Evolutionary conservation across 2,329 filamentous ascomycete genomes (phyloP), one percentile per base, ranked within the genome.

Genomic region (Claviceps sp.): DNA sequence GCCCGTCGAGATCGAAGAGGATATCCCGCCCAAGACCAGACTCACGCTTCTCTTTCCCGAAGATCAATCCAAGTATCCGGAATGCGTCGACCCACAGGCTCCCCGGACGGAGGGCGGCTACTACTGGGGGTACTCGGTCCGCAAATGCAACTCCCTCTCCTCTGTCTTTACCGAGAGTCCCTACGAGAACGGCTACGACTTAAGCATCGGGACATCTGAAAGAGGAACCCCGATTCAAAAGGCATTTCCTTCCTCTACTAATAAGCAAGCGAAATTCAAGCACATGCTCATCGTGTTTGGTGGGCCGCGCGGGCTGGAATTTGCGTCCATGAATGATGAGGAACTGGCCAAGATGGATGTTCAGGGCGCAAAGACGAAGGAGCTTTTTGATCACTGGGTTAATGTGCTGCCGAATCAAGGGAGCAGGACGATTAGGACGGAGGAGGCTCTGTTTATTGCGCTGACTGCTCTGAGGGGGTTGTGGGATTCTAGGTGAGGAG

Each of bases 131-230:
- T 95, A 85, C 65, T 76, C 72, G 8, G 80, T 89, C 3, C 79
- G 89, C 26, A 79, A 76, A 55, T 82, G 82, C 38, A 61, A 67
- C 4, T 83, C 79, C 2, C 74, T 95, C 5, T 85, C 85, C 5
- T 71, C 76, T 5, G 80, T 94, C 7, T 89, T 91, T 61, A 89
- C 87, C 4, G 87, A 90, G 63, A 83, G 80, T 57, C 76, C 80
- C 0, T 89, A 79, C 62, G 80, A 86, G 52, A 81, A 79, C 46
- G 89, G 89, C 13, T 95, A 95, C 67, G 87, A 94, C 66, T 59
- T 90, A 52, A 87, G 82, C 59, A 81, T 95, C 58, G 89, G 88
- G 16, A 94, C 88, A 0, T 91, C 87, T 3, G 89, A 94, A 68
- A 81, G 86, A 56, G 85, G 88, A 49, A 60, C 72, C 38, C 69